Evolutionary conservation across 352 stramenopile species (phyloP), one percentile per base, ranked within the genome.

Genomic region (Globisporangium parvum): DNA sequence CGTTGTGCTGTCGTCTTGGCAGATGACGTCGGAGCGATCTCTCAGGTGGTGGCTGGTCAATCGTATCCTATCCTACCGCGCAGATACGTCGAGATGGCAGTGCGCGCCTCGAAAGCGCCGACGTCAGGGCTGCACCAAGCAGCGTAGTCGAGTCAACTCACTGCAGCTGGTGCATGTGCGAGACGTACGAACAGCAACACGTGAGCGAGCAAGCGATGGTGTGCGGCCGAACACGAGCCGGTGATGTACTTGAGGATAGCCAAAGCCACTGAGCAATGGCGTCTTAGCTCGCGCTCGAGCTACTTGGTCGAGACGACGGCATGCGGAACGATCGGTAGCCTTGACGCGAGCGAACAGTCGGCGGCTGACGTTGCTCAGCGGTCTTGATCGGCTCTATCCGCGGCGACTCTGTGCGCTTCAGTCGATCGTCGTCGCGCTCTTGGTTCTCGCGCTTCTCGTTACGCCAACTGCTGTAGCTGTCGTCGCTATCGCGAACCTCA

Each of bases 301-400:
- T 64, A 15, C 44, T 64, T 11, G 35, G 51, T 23, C 57, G 57
- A 44, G 51, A 57, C 18, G 63, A 54, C 0, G 77, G 77, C 51
- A 86, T 65, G n/a, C 69, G 71, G 58, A 88, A 88, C 15, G 69
- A 53, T 1, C 67, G 60, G 24, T 88, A 88, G 0, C 77, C 75
- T 23, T 77, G 69, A 12, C 64, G 66, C 6, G 73, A 80, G 3
- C 67, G 65, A 40, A 63, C 63, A 9, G 67, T 85, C 15, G 77
- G 77, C 9, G 77, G 73, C 10, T 64, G 71, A n/a, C 75, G 74
- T 28, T 70, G 63, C 53, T 88, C 70, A 0, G 77, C 73, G 2
- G 62, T 71, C 55, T 84, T 88, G 44, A 66, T 60, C 6, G 53
- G 44, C 20, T 73, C 69, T 24, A 88, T 52, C 12, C 73, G 64